Conservation (phyloP, 495 filamentous ascomycete species). For the Pseudoneurospora amorphoporcata region DNA sequence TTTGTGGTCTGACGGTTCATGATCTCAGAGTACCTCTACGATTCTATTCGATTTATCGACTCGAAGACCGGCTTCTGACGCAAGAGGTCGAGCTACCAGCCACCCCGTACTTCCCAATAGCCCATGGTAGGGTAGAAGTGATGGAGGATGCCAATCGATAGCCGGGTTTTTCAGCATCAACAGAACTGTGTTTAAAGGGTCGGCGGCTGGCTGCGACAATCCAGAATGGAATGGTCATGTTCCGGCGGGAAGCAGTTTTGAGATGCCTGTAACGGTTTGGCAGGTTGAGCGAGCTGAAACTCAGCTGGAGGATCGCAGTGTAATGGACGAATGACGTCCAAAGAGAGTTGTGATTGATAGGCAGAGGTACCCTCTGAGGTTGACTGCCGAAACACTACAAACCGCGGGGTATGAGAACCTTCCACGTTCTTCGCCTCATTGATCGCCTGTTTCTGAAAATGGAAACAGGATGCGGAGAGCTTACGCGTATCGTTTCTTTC, state of each 20-base stretch:
- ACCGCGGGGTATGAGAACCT: neutral
- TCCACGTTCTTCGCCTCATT: neutral
- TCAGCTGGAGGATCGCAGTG: neutral
- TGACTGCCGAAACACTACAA: neutral
- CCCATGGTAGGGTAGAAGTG: neutral
- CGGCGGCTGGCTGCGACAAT: neutral
- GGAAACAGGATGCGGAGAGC: neutral
- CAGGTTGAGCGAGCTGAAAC: neutral
- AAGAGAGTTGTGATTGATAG: neutral
- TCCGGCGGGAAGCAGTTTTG: neutral
- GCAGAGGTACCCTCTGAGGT: neutral
- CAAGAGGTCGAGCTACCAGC: neutral
- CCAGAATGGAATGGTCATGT: neutral
- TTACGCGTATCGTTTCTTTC: neutral
- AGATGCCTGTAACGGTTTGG: neutral
- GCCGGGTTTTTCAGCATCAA: neutral
- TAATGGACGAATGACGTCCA: neutral
- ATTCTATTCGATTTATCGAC: neutral
- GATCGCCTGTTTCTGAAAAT: neutral
- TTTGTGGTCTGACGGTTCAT: neutral
- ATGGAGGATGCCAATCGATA: neutral
- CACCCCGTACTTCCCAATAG: neutral
- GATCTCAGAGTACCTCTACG: neutral
- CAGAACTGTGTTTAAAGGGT: neutral
- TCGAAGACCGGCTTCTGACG: neutral